These are phyloP conservation scores for Aquilaria malaccensis DNA, from an alignment of 345 rosid species.

Conservation along the genomic window DNA sequence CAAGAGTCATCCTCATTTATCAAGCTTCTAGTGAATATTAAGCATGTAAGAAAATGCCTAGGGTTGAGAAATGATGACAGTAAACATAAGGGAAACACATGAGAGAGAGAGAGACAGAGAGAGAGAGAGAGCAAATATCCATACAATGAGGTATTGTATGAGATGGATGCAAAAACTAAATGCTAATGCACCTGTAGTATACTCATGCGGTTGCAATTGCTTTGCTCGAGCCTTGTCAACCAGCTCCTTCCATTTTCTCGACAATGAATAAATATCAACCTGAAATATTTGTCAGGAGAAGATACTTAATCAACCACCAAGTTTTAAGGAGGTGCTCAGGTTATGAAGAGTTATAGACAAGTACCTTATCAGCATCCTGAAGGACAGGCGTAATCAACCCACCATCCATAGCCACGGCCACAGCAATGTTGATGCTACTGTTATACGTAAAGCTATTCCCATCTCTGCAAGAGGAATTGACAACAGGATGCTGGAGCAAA, in stretches of 20 bases:
- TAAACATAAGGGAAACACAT: too few relatives aligned
- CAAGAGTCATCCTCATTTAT: too few relatives aligned
- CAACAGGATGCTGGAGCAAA: slow-evolving; percentile 67
- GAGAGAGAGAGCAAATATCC: too few relatives aligned
- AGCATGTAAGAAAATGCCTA: too few relatives aligned
- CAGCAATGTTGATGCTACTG: slow-evolving; percentile 80
- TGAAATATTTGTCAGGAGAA: slow-evolving; percentile 18
- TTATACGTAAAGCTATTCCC: slow-evolving; percentile 88
- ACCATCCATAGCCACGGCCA: slow-evolving; percentile 94
- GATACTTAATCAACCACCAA: not conserved
- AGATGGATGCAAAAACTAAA: too few relatives aligned
- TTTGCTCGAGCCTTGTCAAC: slow-evolving; percentile 94
- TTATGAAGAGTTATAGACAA: slow-evolving; percentile 5
- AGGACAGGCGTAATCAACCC: slow-evolving; percentile 96
- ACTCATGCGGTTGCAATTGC: slow-evolving; percentile 93
- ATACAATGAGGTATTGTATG: too few relatives aligned
- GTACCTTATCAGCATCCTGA: slow-evolving; percentile 93
- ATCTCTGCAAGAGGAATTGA: slow-evolving; percentile 86
- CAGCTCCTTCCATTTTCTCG: slow-evolving; percentile 97
- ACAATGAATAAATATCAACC: slow-evolving; percentile 89
- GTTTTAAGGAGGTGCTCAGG: too few relatives aligned
- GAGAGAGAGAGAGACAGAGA: too few relatives aligned
- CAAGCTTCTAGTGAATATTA: too few relatives aligned
- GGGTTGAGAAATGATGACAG: too few relatives aligned
- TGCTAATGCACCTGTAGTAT: slow-evolving; percentile 54